phyloP scores from a whole-genome alignment of 2,329 filamentous ascomycete genomes.

The Aspergillus quadricinctus region DNA sequence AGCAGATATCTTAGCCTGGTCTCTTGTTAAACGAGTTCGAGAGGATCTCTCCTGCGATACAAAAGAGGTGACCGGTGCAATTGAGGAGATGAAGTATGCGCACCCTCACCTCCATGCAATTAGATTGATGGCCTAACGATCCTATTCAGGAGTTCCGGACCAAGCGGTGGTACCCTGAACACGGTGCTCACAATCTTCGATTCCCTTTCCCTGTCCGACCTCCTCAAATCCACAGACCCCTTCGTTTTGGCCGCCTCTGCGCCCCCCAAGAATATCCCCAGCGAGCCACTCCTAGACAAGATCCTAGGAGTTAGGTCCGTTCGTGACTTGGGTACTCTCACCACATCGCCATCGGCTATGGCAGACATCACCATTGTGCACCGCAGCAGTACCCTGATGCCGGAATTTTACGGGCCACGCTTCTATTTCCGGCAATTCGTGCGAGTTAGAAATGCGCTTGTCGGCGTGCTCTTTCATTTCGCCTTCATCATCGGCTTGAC shows the following conservation, averaged over 20 bases:
- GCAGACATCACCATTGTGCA: conserved; percentile 56
- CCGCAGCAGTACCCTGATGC: conserved; percentile 56
- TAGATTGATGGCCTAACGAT: conserved; percentile 6
- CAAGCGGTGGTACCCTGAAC: conserved; percentile 60
- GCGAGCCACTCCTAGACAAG: conserved; percentile 26
- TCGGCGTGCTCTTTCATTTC: conserved; percentile 48
- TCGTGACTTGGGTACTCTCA: conserved; percentile 55
- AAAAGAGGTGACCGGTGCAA: conserved; percentile 48
- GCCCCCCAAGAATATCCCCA: conserved; percentile 28
- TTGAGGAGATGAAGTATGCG: conserved; percentile 51
- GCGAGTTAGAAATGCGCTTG: conserved; percentile 46
- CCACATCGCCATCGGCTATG: conserved; percentile 49
- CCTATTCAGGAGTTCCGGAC: conserved; percentile 32
- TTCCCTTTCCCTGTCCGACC: conserved; percentile 42
- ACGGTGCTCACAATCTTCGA: conserved; percentile 59
- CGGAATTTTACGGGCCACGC: conserved; percentile 53
- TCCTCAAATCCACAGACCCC: conserved; percentile 46
- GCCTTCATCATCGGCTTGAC: conserved; percentile 44
- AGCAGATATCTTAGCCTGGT: conserved; percentile 52
- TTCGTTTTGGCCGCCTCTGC: conserved; percentile 49
- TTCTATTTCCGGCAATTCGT: conserved; percentile 58
- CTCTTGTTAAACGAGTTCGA: conserved; percentile 51
- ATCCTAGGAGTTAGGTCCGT: conserved; percentile 50
- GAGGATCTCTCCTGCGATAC: conserved; percentile 48
- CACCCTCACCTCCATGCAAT: conserved; percentile 3